Base-by-base conservation (phyloP, 2,329 filamentous ascomycete genomes). In the Trichoderma sp. region DNA sequence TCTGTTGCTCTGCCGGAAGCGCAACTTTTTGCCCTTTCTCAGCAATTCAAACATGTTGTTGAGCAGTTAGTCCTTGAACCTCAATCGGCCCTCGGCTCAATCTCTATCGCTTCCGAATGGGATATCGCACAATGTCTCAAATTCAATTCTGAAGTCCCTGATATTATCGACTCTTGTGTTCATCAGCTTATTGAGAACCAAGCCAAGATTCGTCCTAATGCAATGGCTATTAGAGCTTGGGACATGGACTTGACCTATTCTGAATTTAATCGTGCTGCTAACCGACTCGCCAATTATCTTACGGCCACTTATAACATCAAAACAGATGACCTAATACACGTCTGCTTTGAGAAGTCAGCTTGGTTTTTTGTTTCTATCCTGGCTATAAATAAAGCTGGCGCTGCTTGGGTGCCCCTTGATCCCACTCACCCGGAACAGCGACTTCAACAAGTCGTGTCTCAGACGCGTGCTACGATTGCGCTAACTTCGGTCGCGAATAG, bases 231-330 rank as follows among this genome's bases (percentile, higher is more conserved):
- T 13, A 36, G 32, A 4, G 55, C 70, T 3, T 73, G 70, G 70
- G 72, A 73, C 26, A 71, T 82, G 80, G 17, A 71, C 74, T 58
- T 80, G 80, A 83, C 82, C 5, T 85, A 84, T 71, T 63, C 75
- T 47, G 78, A 85, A 36, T 75, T 84, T 9, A 61, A 75, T 20
- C 15, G 55, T 11, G 68, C 70, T 28, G 39, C 71, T 1, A 72
- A 71, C 17, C 64, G 66, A 11, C 73, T 76, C 13, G 73, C 74
- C 2, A 36, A 57, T 30, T 55, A 73, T 23, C 73, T 76, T 1
- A 57, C 66, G n/a, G 28, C 57, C 3, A 57, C 1, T 8, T 57
- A 58, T 15, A 47, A 50, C 4, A 74, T 82, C 20, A 36, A 34
- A 17, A n/a, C 53, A 20, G 72, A 64, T 12, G 63, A 71, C 9